Evolutionary conservation across 805 yeast species (phyloP).

Genomic region (Zygosaccharomyces pseudorouxii): DNA sequence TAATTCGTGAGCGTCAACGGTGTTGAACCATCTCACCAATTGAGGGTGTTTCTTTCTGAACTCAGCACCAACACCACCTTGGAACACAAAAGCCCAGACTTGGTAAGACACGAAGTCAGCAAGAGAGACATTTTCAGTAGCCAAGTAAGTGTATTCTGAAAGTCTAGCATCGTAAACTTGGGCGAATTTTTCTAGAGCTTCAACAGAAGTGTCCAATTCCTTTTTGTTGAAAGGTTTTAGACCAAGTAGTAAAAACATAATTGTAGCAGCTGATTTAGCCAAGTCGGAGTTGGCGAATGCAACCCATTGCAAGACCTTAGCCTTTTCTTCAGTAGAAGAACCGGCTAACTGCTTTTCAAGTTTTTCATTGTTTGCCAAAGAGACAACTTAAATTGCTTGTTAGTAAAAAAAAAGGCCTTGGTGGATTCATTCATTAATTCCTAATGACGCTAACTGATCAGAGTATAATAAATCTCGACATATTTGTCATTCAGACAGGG

Average conservation of each 20-base stretch:
- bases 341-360: constrained; percentile 49
- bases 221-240: constrained; percentile 75
- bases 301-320: constrained; percentile 63
- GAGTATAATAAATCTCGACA: constrained; percentile 32
- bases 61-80: constrained; percentile 54
- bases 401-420: constrained; percentile 12
- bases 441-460: constrained; percentile 15
- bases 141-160: constrained; percentile 62
- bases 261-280: constrained; percentile 41
- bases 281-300: constrained; percentile 71
- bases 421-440: neutral
- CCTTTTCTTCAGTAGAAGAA: constrained; percentile 56
- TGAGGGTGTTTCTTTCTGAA: constrained; percentile 63
- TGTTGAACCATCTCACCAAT: constrained; percentile 67
- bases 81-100: constrained; percentile 35
- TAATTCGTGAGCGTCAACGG: constrained; percentile 45
- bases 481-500: constrained; percentile 39
- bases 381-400: constrained; percentile 24
- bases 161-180: constrained; percentile 53
- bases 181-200: constrained; percentile 38
- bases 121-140: constrained; percentile 59
- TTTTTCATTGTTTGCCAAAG: constrained; percentile 37
- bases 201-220: constrained; percentile 44
- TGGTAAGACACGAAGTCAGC: constrained; percentile 28
- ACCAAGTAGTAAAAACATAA: constrained; percentile 59